These are phyloP conservation scores for Excoecaria cochinchinensis DNA, from an alignment of 345 rosid genomes.

Conservation along the genomic window DNA sequence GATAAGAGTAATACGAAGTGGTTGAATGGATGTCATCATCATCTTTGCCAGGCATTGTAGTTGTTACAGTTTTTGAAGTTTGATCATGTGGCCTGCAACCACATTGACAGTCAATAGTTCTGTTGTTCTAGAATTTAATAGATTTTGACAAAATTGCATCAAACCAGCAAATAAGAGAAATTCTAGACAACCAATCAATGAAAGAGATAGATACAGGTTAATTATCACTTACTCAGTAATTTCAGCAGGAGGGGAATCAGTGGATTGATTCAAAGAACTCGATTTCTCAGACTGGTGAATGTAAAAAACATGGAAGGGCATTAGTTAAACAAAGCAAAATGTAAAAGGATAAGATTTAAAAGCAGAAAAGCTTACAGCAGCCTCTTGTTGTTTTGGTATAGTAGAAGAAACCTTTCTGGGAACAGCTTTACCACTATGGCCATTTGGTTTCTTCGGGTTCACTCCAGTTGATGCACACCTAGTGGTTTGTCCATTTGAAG, in stretches of 20 bases:
- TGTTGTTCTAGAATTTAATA: neutral
- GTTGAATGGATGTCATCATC: conserved; percentile 81
- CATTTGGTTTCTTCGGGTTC: conserved; percentile 32
- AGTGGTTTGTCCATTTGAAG: conserved; percentile 31
- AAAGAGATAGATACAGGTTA: neutral
- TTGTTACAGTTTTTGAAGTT: conserved; percentile 41
- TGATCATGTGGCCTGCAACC: conserved; percentile 54
- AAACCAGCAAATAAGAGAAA: neutral
- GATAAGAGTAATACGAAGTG: conserved; percentile 60
- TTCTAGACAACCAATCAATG: neutral
- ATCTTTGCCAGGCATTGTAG: conserved; percentile 49
- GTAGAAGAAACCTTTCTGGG: conserved; percentile 37
- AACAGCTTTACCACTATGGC: conserved; percentile 26
- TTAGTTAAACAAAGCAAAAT: neutral
- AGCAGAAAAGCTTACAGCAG: conserved; percentile 37
- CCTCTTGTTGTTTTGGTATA: conserved; percentile 31
- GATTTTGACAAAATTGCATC: neutral
- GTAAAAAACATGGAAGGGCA: neutral
- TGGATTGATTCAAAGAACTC: conserved; percentile 35
- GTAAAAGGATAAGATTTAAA: neutral
- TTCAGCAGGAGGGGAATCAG: conserved; percentile 29
- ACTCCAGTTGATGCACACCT: conserved; percentile 29
- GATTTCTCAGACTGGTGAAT: conserved; percentile 47
- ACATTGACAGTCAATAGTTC: neutral
- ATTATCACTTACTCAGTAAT: conserved; percentile 51